These are phyloP conservation scores for Saxophila tyrrhenica DNA, from an alignment of 495 filamentous ascomycete genomes.

Conservation along the genomic window DNA sequence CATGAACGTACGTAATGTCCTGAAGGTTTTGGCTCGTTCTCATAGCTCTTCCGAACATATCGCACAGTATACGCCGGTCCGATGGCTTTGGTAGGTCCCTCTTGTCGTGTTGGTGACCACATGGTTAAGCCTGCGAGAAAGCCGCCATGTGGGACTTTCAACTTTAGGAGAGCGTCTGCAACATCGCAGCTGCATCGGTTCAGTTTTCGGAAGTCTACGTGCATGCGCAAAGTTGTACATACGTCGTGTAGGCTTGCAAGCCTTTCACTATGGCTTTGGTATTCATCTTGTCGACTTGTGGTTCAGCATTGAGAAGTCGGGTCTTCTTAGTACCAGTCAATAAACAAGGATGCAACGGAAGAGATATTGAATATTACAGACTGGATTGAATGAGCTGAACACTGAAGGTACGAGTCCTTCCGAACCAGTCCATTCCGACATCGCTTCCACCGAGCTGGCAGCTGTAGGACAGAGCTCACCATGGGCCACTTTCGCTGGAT, in stretches of 20 bases:
- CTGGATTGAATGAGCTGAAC: too few relatives aligned
- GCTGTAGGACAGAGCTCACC: too few relatives aligned
- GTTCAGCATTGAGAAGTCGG: background rate
- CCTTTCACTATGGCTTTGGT: constrained; percentile 9
- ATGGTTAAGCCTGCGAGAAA: constrained; percentile 47
- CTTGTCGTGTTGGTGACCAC: constrained; percentile 42
- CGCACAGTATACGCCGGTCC: constrained; percentile 49
- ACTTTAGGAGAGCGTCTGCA: constrained; percentile 51
- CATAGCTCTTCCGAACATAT: constrained; percentile 37
- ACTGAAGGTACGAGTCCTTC: too few relatives aligned
- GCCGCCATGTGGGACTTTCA: constrained; percentile 47
- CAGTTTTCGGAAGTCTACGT: background rate
- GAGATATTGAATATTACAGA: too few relatives aligned
- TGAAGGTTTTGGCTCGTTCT: constrained; percentile 30
- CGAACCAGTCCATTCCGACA: background rate
- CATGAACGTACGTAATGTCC: constrained; percentile 37
- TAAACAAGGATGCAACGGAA: too few relatives aligned
- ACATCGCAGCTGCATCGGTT: constrained; percentile 25
- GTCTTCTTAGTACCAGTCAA: too few relatives aligned
- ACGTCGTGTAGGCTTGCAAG: constrained; percentile 12
- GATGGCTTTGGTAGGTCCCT: constrained; percentile 42
- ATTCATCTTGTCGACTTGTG: constrained; percentile 1
- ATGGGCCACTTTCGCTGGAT: too few relatives aligned
- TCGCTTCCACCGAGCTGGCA: background rate
- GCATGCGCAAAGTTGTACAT: background rate